Evolutionary conservation across 805 yeast species (phyloP).

Genomic region (Myxozyma nipponensis): DNA sequence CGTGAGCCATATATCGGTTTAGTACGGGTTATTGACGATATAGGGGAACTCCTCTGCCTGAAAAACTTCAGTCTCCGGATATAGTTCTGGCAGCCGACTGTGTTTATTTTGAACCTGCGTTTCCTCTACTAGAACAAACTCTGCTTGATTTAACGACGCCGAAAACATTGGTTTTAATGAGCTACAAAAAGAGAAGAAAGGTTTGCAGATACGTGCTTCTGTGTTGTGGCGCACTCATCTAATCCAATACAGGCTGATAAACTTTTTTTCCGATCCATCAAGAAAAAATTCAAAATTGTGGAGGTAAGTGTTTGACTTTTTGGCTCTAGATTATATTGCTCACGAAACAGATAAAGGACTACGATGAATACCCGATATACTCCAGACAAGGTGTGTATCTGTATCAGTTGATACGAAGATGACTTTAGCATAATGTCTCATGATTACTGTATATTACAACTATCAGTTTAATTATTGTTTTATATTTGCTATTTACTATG

Average conservation of each 20-base stretch:
- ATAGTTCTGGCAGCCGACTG: constrained; percentile 58
- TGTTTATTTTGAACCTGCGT: constrained; percentile 53
- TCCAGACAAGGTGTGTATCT: constrained; percentile 17
- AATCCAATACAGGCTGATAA: constrained; percentile 33
- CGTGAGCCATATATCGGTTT: constrained; percentile 16
- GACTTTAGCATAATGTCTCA: neutral
- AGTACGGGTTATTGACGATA: neutral
- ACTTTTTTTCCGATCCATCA: constrained; percentile 37
- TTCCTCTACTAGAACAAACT: constrained; percentile 50
- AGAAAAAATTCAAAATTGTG: constrained; percentile 32
- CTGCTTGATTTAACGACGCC: constrained; percentile 42
- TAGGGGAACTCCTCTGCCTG: constrained; percentile 42
- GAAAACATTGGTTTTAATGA: constrained; percentile 48
- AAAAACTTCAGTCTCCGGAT: constrained; percentile 40
- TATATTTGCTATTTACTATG: too few relatives aligned
- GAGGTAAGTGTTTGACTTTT: constrained; percentile 31
- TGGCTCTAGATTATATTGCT: constrained; percentile 24
- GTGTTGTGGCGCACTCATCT: neutral
- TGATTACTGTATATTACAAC: neutral
- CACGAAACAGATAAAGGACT: constrained; percentile 30
- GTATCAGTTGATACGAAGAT: constrained; percentile 18
- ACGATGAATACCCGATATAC: constrained; percentile 26
- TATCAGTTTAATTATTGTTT: too few relatives aligned
- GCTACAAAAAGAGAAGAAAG: constrained; percentile 53
- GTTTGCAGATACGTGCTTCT: constrained; percentile 17